Percentiles rank a stretch among this genome's conserved stretches.
Evolutionary conservation across 257 asterid species (phyloP).

Genomic region (Solanum infundibuliforme): DNA sequence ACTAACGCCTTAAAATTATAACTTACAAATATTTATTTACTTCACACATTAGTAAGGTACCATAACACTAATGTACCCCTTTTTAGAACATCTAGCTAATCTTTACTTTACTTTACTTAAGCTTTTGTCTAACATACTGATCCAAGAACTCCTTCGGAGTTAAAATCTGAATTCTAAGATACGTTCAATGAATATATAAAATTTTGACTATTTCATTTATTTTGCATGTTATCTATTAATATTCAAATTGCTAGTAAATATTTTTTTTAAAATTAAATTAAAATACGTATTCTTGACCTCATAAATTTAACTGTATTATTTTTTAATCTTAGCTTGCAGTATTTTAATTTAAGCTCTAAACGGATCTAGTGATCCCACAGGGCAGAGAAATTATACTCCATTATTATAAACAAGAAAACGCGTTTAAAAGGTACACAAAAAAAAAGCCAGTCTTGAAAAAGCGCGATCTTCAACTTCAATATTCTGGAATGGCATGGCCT

Average conservation of each 20-base stretch:
- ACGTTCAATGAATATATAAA: too few species aligned
- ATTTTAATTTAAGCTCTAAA: neutral
- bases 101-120: neutral
- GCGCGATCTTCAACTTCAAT: neutral
- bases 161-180: too few species aligned
- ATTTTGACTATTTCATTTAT: too few species aligned
- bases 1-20: neutral
- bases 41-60: neutral
- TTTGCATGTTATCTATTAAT: too few species aligned
- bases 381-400: neutral
- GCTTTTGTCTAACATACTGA: too few species aligned
- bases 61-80: neutral
- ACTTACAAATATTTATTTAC: neutral
- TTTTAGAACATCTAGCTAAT: too few species aligned
- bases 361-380: neutral
- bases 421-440: neutral
- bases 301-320: neutral
- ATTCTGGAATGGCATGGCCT: slow-evolving; percentile 70
- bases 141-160: accelerated
- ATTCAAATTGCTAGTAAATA: neutral
- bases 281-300: neutral
- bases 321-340: neutral
- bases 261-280: too few species aligned
- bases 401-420: neutral
- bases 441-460: neutral